Percentiles rank a stretch among this genome's conserved stretches.
These are phyloP conservation scores for Blepharisma japonicum DNA, from an alignment of 73 alveolate genomes.

Conservation along the genomic window DNA sequence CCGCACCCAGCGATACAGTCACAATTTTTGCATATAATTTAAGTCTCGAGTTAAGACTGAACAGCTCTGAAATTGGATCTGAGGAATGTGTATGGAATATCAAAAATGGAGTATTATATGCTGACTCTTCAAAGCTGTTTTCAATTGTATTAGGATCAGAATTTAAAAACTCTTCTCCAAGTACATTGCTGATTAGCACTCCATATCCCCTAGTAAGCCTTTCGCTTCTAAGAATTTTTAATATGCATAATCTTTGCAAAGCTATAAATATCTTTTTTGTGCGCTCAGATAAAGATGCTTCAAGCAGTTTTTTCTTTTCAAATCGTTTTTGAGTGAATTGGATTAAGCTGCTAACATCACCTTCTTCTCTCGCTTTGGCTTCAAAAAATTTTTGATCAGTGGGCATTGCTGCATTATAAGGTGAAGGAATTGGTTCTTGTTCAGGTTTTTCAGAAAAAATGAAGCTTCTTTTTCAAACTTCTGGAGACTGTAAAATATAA, in stretches of 20 bases:
- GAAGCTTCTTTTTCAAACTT: not conserved
- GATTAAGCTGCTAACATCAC: constrained; percentile 2
- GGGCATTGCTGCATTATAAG: constrained; percentile 2
- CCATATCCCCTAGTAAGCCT: not conserved
- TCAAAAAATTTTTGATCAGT: constrained; percentile 26
- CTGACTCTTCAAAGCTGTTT: constrained; percentile 72
- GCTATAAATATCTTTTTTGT: constrained; percentile 2
- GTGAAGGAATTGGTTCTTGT: constrained; percentile 1
- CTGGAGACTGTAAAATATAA: constrained; percentile 12
- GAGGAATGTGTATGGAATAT: constrained; percentile 97
- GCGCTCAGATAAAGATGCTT: constrained; percentile 6
- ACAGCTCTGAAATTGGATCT: constrained; percentile 99
- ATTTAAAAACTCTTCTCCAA: constrained; percentile 9
- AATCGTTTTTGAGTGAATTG: constrained; percentile 19
- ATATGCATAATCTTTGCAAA: constrained; percentile 5
- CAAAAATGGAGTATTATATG: constrained; percentile 93
- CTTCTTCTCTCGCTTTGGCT: constrained; percentile 22
- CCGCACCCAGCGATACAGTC: constrained; percentile 81
- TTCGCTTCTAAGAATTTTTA: constrained; percentile 14
- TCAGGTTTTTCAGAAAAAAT: constrained; percentile 21
- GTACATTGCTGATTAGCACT: not conserved
- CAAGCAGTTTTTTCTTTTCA: constrained; percentile 8
- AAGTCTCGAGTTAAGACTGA: constrained; percentile 90
- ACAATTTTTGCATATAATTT: constrained; percentile 72
- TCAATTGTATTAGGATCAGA: constrained; percentile 3